Conservation (phyloP, 345 rosid genomes). For the Reutealis trisperma region DNA sequence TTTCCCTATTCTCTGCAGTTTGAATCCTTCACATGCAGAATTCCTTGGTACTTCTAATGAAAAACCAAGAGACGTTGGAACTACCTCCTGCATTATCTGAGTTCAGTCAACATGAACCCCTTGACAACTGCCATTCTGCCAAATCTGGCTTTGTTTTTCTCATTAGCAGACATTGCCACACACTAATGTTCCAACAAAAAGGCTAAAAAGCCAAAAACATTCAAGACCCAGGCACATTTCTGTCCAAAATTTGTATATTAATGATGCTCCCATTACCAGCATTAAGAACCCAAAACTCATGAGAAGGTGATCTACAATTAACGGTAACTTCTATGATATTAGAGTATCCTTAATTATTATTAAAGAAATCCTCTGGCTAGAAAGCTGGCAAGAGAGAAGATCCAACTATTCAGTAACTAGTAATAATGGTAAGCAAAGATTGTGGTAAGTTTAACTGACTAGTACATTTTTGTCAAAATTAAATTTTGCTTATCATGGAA, state of each 20-base stretch:
- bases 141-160: background rate
- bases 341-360: background rate
- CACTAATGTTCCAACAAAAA: background rate
- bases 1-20: too few relatives aligned
- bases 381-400: background rate
- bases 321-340: background rate
- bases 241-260: background rate
- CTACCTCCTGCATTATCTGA: too few relatives aligned
- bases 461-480: background rate
- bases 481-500: background rate
- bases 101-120: background rate
- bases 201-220: background rate
- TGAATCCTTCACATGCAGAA: too few relatives aligned
- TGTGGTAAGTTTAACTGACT: background rate
- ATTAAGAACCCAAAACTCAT: background rate
- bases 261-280: background rate
- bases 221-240: background rate
- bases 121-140: background rate
- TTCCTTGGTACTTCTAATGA: too few relatives aligned
- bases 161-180: background rate
- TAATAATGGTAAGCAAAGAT: background rate
- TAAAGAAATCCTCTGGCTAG: background rate
- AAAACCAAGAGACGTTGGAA: too few relatives aligned
- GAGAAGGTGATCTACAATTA: background rate
- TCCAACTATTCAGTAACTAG: background rate